Percentiles rank a stretch among this genome's conserved stretches.
Conservation (phyloP, 805 yeast genomes). For the Saccharomycopsis olivae region DNA sequence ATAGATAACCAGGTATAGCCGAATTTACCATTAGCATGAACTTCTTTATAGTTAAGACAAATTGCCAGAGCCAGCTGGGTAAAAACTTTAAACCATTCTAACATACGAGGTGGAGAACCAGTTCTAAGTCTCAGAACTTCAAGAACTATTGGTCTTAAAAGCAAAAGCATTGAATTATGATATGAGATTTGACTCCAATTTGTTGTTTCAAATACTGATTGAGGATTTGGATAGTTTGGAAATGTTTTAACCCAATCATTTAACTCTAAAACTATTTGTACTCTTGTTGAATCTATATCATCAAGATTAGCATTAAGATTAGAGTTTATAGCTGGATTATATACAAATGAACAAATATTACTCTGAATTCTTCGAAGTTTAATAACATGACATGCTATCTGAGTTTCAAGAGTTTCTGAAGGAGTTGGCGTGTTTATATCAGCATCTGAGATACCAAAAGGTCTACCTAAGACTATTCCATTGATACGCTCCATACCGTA, state of each 20-base stretch:
- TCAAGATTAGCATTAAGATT: no score
- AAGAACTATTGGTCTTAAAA: constrained; percentile 25
- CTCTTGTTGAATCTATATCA: constrained; percentile 23
- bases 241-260: constrained; percentile 26
- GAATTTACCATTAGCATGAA: constrained; percentile 22
- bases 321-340: constrained; percentile 20
- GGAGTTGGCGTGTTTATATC: constrained; percentile 27
- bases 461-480: constrained; percentile 27
- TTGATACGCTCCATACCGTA: constrained; percentile 28
- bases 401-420: constrained; percentile 19
- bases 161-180: constrained; percentile 25
- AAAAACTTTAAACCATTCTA: constrained; percentile 27
- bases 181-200: constrained; percentile 28
- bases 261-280: constrained; percentile 25
- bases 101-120: constrained; percentile 19
- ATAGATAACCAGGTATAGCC: constrained; percentile 26
- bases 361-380: constrained; percentile 27
- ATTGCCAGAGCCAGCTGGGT: constrained; percentile 25
- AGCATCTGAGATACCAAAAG: constrained; percentile 27
- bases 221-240: constrained; percentile 22
- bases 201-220: constrained; percentile 24
- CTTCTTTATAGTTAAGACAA: constrained; percentile 23
- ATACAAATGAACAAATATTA: constrained; percentile 26
- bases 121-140: constrained; percentile 19
- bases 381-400: constrained; percentile 25